Percentiles rank a stretch among this genome's conserved stretches.
phyloP scores from a whole-genome alignment of 306 rosid species.

The Malus sylvestris region DNA sequence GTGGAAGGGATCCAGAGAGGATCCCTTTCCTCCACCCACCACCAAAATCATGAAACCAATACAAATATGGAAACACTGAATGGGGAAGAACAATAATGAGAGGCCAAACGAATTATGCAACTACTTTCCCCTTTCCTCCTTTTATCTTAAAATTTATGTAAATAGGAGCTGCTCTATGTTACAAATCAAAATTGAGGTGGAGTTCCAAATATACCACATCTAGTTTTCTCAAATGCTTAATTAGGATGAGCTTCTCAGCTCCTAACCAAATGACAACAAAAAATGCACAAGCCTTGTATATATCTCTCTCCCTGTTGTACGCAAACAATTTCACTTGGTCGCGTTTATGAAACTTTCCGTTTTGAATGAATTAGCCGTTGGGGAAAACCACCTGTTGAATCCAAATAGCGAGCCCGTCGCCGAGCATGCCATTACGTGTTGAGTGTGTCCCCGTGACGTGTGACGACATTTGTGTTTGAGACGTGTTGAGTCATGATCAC shows the following conservation, averaged over 20 bases:
- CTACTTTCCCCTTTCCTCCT: constrained; percentile 19
- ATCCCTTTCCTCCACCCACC: too few relatives aligned
- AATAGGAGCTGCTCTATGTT: constrained; percentile 53
- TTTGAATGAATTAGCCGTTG: constrained; percentile 30
- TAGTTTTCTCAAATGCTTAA: constrained; percentile 51
- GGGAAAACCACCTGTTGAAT: constrained; percentile 26
- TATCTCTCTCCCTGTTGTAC: constrained; percentile 27
- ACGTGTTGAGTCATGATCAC: constrained; percentile 27
- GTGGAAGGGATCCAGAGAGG: background rate
- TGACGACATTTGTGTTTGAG: constrained; percentile 8
- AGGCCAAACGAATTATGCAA: constrained; percentile 42
- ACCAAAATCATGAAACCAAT: too few relatives aligned
- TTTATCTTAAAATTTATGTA: constrained; percentile 65
- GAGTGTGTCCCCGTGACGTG: background rate
- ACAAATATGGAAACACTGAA: too few relatives aligned
- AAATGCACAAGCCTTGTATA: constrained; percentile 37
- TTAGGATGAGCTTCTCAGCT: constrained; percentile 50
- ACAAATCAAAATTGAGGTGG: constrained; percentile 95
- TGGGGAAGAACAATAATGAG: background rate
- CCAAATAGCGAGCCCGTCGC: constrained; percentile 1
- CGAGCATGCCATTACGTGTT: constrained; percentile 10
- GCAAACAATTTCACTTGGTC: constrained; percentile 22
- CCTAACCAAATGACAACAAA: constrained; percentile 36
- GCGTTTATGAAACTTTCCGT: constrained; percentile 35
- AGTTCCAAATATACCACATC: constrained; percentile 66